Evolutionary conservation across 108 stramenopile genomes (phyloP).

Genomic region (Cyclotella choctawhatcheeana): DNA sequence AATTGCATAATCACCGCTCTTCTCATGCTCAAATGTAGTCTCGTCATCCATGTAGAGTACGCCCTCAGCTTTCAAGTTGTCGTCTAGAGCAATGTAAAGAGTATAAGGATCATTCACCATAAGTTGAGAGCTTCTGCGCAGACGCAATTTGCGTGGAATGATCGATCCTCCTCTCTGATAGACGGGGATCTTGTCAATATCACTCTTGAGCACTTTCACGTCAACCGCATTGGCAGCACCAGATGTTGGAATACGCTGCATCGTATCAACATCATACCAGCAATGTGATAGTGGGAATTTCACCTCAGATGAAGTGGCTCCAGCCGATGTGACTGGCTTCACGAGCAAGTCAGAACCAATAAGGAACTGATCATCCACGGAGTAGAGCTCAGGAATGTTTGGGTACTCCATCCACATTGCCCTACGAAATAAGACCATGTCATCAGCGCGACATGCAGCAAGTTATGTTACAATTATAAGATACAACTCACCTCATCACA

Average conservation of each 20-base stretch:
- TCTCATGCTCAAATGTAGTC: slow-evolving; percentile 83
- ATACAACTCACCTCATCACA: slow-evolving; percentile 88
- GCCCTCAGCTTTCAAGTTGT: slow-evolving; percentile 70
- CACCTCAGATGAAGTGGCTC: slow-evolving; percentile 73
- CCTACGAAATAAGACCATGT: slow-evolving; percentile 30
- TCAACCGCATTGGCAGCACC: slow-evolving; percentile 46
- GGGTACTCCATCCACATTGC: slow-evolving; percentile 95
- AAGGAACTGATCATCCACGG: slow-evolving; percentile 90
- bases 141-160: slow-evolving; percentile 91
- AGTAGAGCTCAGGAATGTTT: slow-evolving; percentile 61
- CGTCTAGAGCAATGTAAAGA: slow-evolving; percentile 91
- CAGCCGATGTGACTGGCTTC: slow-evolving; percentile 92
- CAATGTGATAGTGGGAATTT: slow-evolving; percentile 77
- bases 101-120: slow-evolving; percentile 98
- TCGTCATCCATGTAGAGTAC: slow-evolving; percentile 97
- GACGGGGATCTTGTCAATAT: slow-evolving; percentile 91
- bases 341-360: slow-evolving; percentile 96
- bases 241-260: slow-evolving; percentile 54
- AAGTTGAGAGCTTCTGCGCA: slow-evolving; percentile 86
- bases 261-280: slow-evolving; percentile 92
- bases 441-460: neutral
- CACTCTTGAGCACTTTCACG: slow-evolving; percentile 64
- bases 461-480: neutral
- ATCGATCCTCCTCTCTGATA: slow-evolving; percentile 92
- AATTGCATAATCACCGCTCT: slow-evolving; percentile 62